These are phyloP conservation scores for Colletotrichum sp. DNA, from an alignment of 2,329 filamentous ascomycete genomes.

Conservation along the genomic window DNA sequence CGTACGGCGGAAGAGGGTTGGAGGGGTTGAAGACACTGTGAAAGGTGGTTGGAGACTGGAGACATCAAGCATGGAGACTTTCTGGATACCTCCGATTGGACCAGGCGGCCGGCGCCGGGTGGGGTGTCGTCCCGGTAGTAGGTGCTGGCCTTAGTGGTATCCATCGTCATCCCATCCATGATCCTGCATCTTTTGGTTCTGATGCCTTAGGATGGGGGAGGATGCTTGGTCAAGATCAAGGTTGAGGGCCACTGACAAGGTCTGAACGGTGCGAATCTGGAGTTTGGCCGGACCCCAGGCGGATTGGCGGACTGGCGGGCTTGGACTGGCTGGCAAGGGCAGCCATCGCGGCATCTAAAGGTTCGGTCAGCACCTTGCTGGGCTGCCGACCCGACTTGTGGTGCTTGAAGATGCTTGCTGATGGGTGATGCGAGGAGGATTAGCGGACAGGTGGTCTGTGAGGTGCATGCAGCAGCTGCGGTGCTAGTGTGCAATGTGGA, in stretches of 20 bases:
- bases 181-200: neutral
- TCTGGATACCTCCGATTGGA: slow-evolving; percentile 15
- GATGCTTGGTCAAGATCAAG: neutral
- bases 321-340: neutral
- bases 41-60: slow-evolving; percentile 17
- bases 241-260: neutral
- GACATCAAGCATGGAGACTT: neutral
- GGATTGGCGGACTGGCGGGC: neutral
- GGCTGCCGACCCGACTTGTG: neutral
- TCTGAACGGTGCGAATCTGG: neutral
- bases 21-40: neutral
- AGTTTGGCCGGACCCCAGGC: neutral
- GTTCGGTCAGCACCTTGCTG: slow-evolving; percentile 18
- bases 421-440: neutral
- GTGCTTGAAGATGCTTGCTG: neutral
- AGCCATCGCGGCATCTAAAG: slow-evolving; percentile 8
- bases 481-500: slow-evolving; percentile 8
- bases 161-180: slow-evolving; percentile 11
- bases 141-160: neutral
- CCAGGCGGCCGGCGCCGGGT: neutral
- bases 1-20: neutral
- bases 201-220: neutral
- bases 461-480: slow-evolving; percentile 14
- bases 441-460: slow-evolving; percentile 18
- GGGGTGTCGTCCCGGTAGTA: slow-evolving; percentile 8